Evolutionary conservation across 176 grass and related monocot species (phyloP), one percentile per base, ranked within the genome.

Genomic region (Oryza glaberrima): DNA sequence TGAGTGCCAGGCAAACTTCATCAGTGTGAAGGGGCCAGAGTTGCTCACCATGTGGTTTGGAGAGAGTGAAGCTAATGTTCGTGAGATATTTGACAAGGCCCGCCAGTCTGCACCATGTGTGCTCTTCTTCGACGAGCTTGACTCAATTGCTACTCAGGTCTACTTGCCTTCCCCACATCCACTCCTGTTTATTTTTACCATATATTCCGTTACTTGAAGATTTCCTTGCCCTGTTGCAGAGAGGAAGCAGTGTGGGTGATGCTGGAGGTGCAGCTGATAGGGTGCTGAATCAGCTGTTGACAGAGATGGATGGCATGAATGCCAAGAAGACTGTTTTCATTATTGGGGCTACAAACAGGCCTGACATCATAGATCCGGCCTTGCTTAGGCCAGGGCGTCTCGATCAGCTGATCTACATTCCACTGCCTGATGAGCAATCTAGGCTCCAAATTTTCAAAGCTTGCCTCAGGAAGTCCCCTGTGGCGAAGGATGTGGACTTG

Each of bases 11-110:
- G 94, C 91, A 16, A 97, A 97, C 75, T 97, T 97, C 41, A 97
- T 97, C 46, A 97, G 94, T 67, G 87, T 97, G 19, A 97, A 95
- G 84, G 94, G 94, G 13, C 94, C 94, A 0, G 90, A 95, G 36
- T 65, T 95, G 45, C 91, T 95, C 69, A 93, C 94, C 72, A 97
- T 97, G 94, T 97, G 94, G 94, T 97, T 97, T 71, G 94, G 94
- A 81, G 94, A 97, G 91, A 95, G 94, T 87, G 94, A 96, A 78
- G 94, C 94, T 6, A 96, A 96, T 20, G 94, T 96, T 9, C 86
- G 90, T 6, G 94, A 95, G 81, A 95, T 95, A 28, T 94, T 94
- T 17, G 93, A 94, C 74, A 94, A 94, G 85, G 94, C 94, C 46
- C 90, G 91, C 23, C 80, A 84, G 63, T 93, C 88, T 46, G 94